Evolutionary conservation across 305 asterid species (phyloP), one percentile per base, ranked within the genome.

Genomic region (Rubia peregrina): DNA sequence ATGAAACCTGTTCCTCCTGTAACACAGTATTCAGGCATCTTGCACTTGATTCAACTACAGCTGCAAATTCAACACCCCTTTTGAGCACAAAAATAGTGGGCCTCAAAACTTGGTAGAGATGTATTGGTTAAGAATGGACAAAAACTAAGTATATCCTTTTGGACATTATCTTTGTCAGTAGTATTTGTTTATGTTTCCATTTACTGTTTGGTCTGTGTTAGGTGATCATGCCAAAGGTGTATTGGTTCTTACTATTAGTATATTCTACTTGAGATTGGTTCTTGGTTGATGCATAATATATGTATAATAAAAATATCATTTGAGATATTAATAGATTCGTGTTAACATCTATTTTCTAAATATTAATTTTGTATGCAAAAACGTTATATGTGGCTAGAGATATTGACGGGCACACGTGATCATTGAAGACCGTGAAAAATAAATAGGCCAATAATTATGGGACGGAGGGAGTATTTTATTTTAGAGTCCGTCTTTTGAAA

Each of bases 1-100:
- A 94, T 85, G 74, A 89, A 86, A 7, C 98, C 98, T 30, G 96
- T 89, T 12, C 97, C 98, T 16, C 98, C 98, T 17, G 98, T 88
- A 30, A 94, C 97, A 68, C 98, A 88, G 65, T 85, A 94, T 63
- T 81, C 85, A 13, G 78, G 74, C 97, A 88, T 87, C 46, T 56
- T 65, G 6, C 5, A 17, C 16, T 8, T 7, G 40, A 63, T 16
- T 8, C 48, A 61, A 26, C 21, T 0, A 10, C 51, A 17, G 3
- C 59, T 51, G 59, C 22, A 51, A 19, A 13, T 38, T 17, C 67
- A 36, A 0, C 42, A 4, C 48, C 67, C 67, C 48, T 63, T 63
- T 63, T 36, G 44, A 51, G 22, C 67, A 30, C 13, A 36, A 62
- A 62, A 36, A 62, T 19, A 36, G 19, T 30, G 43, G 44, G 22